Evolutionary conservation across 1,284 basidiomycete species (phyloP), one percentile per base, ranked within the genome.

Genomic region (Spongiforma sp.): DNA sequence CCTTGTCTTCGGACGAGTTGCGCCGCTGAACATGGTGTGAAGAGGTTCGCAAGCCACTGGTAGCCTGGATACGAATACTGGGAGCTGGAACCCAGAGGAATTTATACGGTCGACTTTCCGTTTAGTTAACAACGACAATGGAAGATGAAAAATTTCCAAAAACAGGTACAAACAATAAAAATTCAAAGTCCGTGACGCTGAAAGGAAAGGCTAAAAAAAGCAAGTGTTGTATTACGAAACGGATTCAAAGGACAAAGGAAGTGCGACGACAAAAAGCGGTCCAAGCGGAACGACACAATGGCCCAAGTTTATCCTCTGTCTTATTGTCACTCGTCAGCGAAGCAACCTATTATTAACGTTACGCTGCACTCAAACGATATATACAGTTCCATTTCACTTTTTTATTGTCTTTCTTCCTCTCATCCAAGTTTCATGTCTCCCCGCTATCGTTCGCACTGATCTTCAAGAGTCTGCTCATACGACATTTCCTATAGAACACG

Each of bases 201-300:
- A 69, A 74, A 62, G 71, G 52, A 53, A 24, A 34, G n/a, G 30
- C 69, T 4, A 53, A 65, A 69, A 55, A 28, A 64, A 63, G 76
- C n/a, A 59, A 58, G 57, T 60, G 64, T 75, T 77, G 71, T 75
- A 63, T 43, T 50, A 57, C 48, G 50, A 64, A 52, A 75, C 41
- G 41, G 1, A 43, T 21, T n/a, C 17, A 64, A 67, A 67, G 48
- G 59, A 75, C 75, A 75, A 75, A 73, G 74, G 26, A 28, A 36
- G 5, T n/a, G 8, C 34, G 17, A 62, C 59, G 63, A 75, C 74
- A 77, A 75, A 76, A 77, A 53, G 62, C n/a, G n/a, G n/a, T n/a
- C 32, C 46, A n/a, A n/a, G 26, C 46, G 28, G 34, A 56, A 28
- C 30, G n/a, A 17, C 34, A 55, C 57, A 62, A 65, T 66, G 65